These are phyloP conservation scores for Moniliella sp. DNA, from an alignment of 1,284 basidiomycete species.

Conservation along the genomic window DNA sequence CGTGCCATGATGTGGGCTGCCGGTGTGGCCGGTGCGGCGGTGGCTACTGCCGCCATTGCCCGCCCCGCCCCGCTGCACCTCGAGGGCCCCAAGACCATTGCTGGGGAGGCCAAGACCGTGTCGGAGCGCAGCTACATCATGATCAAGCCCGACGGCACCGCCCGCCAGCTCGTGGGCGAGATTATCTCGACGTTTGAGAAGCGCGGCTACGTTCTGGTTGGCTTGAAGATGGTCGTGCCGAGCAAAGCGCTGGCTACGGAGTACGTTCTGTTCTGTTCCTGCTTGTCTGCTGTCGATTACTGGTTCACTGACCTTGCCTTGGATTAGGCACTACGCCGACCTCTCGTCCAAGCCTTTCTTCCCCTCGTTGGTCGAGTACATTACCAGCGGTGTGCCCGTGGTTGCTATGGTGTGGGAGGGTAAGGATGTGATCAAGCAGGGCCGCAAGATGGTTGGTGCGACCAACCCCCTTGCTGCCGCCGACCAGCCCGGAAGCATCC, in stretches of 20 bases:
- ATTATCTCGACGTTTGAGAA: conserved; percentile 29
- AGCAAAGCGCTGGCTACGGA: conserved; percentile 29
- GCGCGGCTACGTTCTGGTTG: conserved; percentile 28
- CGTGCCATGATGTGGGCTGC: too few relatives aligned
- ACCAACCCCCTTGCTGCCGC: conserved; percentile 84
- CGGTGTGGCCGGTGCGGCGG: too few relatives aligned
- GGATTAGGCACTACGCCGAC: conserved; percentile 34
- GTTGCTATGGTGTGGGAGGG: conserved; percentile 93
- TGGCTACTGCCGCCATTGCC: too few relatives aligned
- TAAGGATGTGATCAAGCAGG: conserved; percentile 43
- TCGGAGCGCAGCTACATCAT: conserved; percentile 37
- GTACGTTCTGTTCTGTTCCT: too few relatives aligned
- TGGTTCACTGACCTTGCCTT: too few relatives aligned
- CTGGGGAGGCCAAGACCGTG: conserved; percentile 36
- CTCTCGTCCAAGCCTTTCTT: conserved; percentile 34
- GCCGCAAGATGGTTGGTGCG: conserved; percentile 79
- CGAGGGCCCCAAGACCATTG: conserved; percentile 36
- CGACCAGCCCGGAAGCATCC: conserved; percentile 38
- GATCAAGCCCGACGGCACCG: conserved; percentile 35
- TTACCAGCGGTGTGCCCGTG: conserved; percentile 62
- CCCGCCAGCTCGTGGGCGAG: conserved; percentile 27
- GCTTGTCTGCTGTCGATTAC: too few relatives aligned
- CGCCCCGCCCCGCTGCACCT: conserved; percentile 16
- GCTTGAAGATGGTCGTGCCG: conserved; percentile 29
- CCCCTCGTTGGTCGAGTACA: conserved; percentile 36